These are phyloP conservation scores for Colletotrichum somersetense DNA, from an alignment of 2,329 filamentous ascomycete species.

Conservation along the genomic window DNA sequence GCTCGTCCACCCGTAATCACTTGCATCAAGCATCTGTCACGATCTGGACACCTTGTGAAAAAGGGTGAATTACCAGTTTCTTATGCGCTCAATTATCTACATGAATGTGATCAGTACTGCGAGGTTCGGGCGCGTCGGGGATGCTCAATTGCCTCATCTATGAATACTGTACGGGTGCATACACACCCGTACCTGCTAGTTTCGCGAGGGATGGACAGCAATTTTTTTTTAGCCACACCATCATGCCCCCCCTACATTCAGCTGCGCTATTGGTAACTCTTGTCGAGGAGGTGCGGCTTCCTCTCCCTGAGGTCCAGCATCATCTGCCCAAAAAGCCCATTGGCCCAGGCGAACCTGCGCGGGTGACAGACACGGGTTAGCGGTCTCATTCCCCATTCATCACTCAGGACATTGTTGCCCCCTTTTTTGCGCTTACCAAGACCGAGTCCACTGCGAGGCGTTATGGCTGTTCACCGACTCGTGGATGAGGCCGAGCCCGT, in stretches of 20 bases:
- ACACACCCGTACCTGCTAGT: too few relatives aligned
- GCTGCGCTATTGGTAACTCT: conserved; percentile 59
- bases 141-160: not conserved
- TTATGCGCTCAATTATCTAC: not conserved
- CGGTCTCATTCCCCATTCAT: not conserved
- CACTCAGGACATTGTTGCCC: too few relatives aligned
- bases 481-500: conserved; percentile 81
- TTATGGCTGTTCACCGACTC: conserved; percentile 81
- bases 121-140: too few relatives aligned
- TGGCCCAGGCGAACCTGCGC: conserved; percentile 88
- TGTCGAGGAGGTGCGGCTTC: conserved; percentile 74
- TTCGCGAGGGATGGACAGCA: not conserved
- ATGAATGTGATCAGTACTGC: too few relatives aligned
- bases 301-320: conserved; percentile 80
- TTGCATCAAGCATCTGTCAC: not conserved
- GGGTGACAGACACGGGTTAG: not conserved
- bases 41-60: not conserved
- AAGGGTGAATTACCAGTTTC: not conserved
- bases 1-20: too few relatives aligned
- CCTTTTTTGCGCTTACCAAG: conserved; percentile 53
- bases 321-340: conserved; percentile 88
- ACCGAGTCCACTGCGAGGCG: conserved; percentile 58
- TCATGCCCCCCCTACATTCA: not conserved
- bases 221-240: not conserved
- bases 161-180: not conserved